Evolutionary conservation across 1,139 yeast species (phyloP).

Genomic region (Yamadazyma triangularis): DNA sequence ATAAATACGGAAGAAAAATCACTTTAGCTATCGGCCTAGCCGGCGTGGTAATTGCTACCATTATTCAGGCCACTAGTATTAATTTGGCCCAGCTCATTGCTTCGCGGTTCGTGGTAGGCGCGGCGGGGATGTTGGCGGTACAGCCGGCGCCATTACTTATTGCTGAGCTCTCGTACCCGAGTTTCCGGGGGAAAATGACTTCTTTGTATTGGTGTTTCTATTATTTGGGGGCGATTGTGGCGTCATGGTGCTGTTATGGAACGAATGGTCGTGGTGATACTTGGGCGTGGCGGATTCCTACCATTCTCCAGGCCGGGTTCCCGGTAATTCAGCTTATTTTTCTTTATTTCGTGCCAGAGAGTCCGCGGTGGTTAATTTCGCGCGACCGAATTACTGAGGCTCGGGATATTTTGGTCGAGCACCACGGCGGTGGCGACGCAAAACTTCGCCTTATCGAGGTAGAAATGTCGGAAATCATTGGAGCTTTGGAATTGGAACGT

Average conservation of each 20-base stretch:
- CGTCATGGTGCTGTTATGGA: constrained; percentile 54
- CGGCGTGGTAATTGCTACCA: constrained; percentile 55
- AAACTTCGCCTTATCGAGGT: constrained; percentile 10
- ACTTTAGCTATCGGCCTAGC: constrained; percentile 50
- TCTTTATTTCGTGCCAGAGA: constrained; percentile 57
- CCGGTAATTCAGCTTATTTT: constrained; percentile 9
- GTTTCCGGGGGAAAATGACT: constrained; percentile 53
- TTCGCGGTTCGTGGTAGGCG: constrained; percentile 52
- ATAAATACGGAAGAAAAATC: constrained; percentile 48
- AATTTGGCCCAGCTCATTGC: constrained; percentile 45
- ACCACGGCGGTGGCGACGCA: constrained; percentile 14
- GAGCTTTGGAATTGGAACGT: constrained; percentile 8
- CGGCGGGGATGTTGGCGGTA: constrained; percentile 59
- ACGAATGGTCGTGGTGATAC: constrained; percentile 39
- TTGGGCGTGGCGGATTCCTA: constrained; percentile 50
- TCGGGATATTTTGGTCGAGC: constrained; percentile 36
- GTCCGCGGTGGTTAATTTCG: constrained; percentile 50
- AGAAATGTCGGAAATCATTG: constrained; percentile 13
- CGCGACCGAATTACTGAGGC: constrained; percentile 44
- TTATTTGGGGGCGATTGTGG: constrained; percentile 57
- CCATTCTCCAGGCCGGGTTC: constrained; percentile 49
- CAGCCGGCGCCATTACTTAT: constrained; percentile 58
- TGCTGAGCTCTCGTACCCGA: constrained; percentile 57
- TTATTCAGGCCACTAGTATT: constrained; percentile 46
- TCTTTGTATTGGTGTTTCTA: constrained; percentile 55